Evolutionary conservation across 176 grass and related monocot genomes (phyloP), one percentile per base, ranked within the genome.

Genomic region (Avena atlantica): DNA sequence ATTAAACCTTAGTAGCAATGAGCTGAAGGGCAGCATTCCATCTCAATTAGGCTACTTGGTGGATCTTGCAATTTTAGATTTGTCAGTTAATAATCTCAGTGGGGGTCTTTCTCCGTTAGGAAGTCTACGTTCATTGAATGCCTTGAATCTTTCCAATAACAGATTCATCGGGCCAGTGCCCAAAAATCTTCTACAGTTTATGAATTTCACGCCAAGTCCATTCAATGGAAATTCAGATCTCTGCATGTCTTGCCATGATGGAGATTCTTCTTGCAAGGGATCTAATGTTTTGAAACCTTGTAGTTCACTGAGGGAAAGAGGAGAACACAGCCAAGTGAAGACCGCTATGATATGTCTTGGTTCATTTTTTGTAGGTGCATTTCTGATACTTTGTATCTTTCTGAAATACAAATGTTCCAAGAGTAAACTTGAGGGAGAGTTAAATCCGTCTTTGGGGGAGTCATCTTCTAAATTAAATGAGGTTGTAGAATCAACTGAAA

Each of bases 1-100:
- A 21, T 81, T 98, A 12, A 95, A 98, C 55, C 85, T 93, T 80
- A 89, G 89, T 55, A 81, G 87, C 63, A 95, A 95, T 44, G 84
- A 73, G 23, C 70, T 95, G 20, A 45, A 15, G 12, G 93, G 91
- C 76, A 48, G 56, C 13, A 79, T 95, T 88, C 93, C 91, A 12
- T 1, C 12, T 2, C 37, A 27, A 78, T 67, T 93, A 66, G 47
- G 93, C 91, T 90, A 81, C 74, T 48, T 93, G 72, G 78, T 80
- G 48, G 83, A 34, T 76, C 91, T 59, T 47, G 59, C 53, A 63
- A 84, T 53, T 65, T 81, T 95, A 67, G 94, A 95, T 89, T 89
- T 95, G 24, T 95, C 89, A 68, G n/a, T 20, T 83, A 95, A 95
- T 86, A 93, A 91, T 79, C 87, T 91, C 14, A 85, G 87, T 27